Evolutionary conservation across 164 flowering plant species (phyloP).

Genomic region (Taxillus chinensis): DNA sequence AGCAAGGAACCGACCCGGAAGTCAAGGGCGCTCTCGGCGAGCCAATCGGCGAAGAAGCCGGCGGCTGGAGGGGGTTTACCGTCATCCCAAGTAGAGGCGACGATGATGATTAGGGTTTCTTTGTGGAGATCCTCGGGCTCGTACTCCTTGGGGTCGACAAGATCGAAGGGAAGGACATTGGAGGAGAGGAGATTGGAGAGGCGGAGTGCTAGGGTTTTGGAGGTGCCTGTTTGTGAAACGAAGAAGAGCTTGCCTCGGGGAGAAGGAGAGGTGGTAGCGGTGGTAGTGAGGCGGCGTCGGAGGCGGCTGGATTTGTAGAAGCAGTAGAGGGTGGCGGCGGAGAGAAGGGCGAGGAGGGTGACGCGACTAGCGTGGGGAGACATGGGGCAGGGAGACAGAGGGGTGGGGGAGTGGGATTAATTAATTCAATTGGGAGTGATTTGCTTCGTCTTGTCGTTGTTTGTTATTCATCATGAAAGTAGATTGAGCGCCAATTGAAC

Average conservation of each 20-base stretch:
- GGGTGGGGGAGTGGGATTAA: conserved; percentile 1
- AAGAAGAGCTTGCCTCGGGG: conserved; percentile 54
- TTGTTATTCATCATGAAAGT: too few relatives aligned
- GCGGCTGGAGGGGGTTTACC: conserved; percentile 55
- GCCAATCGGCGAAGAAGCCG: conserved; percentile 62
- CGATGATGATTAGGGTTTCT: conserved; percentile 51
- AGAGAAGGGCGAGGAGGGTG: conserved; percentile 57
- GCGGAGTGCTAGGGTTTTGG: conserved; percentile 73
- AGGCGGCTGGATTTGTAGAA: conserved; percentile 68
- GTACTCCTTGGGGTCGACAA: conserved; percentile 57
- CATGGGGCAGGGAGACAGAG: conserved; percentile 9
- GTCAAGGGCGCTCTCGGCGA: conserved; percentile 71
- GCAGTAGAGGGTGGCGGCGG: conserved; percentile 60
- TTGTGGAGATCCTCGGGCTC: conserved; percentile 90
- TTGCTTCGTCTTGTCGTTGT: too few relatives aligned
- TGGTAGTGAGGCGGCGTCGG: conserved; percentile 18
- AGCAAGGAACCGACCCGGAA: conserved; percentile 72
- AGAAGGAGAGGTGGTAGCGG: conserved; percentile 4
- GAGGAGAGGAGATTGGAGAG: conserved; percentile 32
- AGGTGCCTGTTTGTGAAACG: conserved; percentile 79
- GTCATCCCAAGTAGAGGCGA: conserved; percentile 93
- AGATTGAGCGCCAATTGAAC: too few relatives aligned
- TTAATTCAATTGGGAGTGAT: too few relatives aligned
- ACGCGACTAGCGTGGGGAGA: conserved; percentile 25
- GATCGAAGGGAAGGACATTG: conserved; percentile 36